Conservation (phyloP, 2,329 filamentous ascomycete species). For the Colletotrichum musae region DNA sequence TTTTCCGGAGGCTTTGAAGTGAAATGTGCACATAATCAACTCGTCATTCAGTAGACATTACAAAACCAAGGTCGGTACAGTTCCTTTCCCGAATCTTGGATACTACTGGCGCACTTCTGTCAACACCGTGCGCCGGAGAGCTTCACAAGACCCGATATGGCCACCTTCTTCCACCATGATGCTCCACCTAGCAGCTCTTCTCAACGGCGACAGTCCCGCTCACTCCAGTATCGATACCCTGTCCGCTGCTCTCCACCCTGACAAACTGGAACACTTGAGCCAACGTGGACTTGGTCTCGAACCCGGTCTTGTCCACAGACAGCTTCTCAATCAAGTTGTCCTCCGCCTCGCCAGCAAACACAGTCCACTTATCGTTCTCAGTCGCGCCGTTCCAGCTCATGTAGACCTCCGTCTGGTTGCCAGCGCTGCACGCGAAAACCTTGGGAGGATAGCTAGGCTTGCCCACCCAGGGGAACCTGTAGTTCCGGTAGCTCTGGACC, state of each 20-base stretch:
- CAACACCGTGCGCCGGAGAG: too few species aligned
- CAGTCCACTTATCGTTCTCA: conserved; percentile 50
- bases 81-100: too few species aligned
- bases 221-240: conserved; percentile 25
- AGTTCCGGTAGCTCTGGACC: conserved; percentile 68
- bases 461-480: conserved; percentile 68
- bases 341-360: conserved; percentile 20
- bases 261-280: conserved; percentile 13
- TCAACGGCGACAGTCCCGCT: conserved; percentile 21
- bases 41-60: too few species aligned
- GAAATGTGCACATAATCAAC: too few species aligned
- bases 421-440: conserved; percentile 18
- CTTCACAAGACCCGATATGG: too few species aligned
- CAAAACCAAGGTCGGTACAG: too few species aligned
- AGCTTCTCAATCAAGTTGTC: conserved; percentile 15
- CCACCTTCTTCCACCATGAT: too few species aligned
- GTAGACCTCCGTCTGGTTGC: conserved; percentile 45
- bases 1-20: too few species aligned
- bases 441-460: conserved; percentile 50
- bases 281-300: conserved; percentile 29
- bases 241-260: conserved; percentile 3
- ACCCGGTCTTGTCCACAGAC: conserved; percentile 20
- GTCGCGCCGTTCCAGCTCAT: conserved; percentile 57
- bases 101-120: too few species aligned
- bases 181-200: conserved; percentile 2